Evolutionary conservation across 306 rosid species (phyloP).

Genomic region (Alnus glutinosa): DNA sequence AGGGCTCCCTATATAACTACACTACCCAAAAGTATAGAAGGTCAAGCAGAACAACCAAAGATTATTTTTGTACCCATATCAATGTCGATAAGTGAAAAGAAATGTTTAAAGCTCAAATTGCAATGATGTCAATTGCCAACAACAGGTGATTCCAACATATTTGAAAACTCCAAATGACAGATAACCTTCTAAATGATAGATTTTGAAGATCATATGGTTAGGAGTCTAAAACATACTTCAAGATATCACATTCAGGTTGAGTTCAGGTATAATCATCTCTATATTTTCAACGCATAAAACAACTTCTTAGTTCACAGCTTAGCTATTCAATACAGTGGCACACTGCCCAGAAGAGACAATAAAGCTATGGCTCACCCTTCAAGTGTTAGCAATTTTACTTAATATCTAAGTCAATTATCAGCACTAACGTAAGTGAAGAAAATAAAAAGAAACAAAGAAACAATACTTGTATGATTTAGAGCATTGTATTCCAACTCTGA

Average conservation of each 20-base stretch:
- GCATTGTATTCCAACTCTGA: background rate
- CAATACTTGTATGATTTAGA: background rate
- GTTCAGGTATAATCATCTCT: background rate
- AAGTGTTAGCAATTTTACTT: background rate
- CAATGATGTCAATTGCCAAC: background rate
- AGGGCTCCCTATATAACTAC: too few species aligned
- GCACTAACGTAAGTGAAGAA: background rate
- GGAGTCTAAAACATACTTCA: constrained; percentile 1
- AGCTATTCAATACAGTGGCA: background rate
- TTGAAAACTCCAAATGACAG: background rate
- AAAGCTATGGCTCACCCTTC: background rate
- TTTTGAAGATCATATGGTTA: background rate
- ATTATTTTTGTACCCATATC: too few species aligned
- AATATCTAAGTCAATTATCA: background rate
- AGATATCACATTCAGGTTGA: background rate
- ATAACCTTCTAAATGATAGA: background rate
- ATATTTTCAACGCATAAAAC: background rate
- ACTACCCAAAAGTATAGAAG: too few species aligned
- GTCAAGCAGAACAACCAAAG: too few species aligned
- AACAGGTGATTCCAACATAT: background rate
- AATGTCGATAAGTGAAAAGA: background rate
- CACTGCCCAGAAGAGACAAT: background rate
- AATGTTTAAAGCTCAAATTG: background rate
- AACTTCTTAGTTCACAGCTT: background rate
- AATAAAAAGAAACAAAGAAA: background rate